Percentiles rank a stretch among this genome's conserved stretches.
Conservation (phyloP, 2,329 filamentous ascomycete species). For the Fusarium denticulatum region DNA sequence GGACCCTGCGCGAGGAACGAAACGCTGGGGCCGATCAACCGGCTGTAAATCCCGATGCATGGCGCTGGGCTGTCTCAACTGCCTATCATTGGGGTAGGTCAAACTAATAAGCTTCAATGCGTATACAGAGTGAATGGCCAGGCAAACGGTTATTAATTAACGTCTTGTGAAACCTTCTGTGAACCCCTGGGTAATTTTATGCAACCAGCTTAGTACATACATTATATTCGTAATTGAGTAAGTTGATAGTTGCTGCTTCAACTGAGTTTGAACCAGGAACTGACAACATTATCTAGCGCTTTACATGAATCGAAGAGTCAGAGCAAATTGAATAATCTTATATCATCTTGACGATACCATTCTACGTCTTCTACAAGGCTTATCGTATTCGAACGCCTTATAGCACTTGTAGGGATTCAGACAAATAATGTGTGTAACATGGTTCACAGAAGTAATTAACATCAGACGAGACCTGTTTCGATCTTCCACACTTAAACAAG, state of each 20-base stretch:
- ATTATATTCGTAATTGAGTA: background rate
- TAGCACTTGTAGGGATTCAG: background rate
- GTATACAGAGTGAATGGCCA: background rate
- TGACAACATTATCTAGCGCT: background rate
- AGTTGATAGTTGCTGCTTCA: background rate
- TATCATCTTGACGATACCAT: background rate
- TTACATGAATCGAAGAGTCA: background rate
- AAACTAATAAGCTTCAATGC: background rate
- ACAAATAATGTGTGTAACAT: background rate
- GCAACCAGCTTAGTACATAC: background rate
- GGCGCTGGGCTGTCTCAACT: constrained; percentile 13
- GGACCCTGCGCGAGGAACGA: constrained; percentile 23
- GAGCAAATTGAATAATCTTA: background rate
- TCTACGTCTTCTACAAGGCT: background rate
- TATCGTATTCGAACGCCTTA: background rate
- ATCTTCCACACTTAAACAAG: background rate
- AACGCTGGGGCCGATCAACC: constrained; percentile 22
- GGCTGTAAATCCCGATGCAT: constrained; percentile 28
- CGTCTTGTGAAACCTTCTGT: constrained; percentile 5
- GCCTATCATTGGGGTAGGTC: constrained; percentile 1
- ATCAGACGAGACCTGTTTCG: constrained; percentile 13
- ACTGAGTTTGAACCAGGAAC: background rate
- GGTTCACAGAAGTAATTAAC: background rate
- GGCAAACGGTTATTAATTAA: constrained; percentile 1
- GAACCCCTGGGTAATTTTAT: constrained; percentile 11